These are phyloP conservation scores for Daedaleopsis nitida DNA, from an alignment of 768 basidiomycete species.

Conservation along the genomic window DNA sequence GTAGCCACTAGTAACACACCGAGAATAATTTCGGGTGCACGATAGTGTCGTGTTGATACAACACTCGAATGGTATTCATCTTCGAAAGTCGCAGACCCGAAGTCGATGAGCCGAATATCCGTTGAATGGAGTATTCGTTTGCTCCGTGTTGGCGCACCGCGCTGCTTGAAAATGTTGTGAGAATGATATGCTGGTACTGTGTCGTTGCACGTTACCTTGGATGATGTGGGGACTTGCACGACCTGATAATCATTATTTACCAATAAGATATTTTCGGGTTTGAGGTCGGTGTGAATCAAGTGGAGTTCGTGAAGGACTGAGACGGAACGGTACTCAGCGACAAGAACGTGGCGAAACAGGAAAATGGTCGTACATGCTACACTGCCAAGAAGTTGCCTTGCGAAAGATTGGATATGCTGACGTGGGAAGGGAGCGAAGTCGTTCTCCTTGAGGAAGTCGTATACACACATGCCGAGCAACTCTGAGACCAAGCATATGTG, in stretches of 20 bases:
- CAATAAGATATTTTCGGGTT: constrained; percentile 97
- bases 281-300: constrained; percentile 96
- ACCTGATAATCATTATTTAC: constrained; percentile 80
- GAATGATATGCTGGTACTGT: neutral
- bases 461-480: constrained; percentile 94
- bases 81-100: constrained; percentile 97
- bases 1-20: constrained; percentile 46
- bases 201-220: constrained; percentile 50
- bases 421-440: constrained; percentile 96
- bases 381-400: constrained; percentile 85
- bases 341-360: constrained; percentile 15
- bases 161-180: constrained; percentile 41
- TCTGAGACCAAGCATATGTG: constrained; percentile 98
- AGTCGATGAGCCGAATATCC: constrained; percentile 95
- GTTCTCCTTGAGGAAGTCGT: constrained; percentile 99
- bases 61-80: constrained; percentile 98
- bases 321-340: constrained; percentile 7
- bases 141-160: constrained; percentile 62
- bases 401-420: constrained; percentile 95
- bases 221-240: constrained; percentile 58
- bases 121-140: constrained; percentile 85
- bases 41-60: constrained; percentile 96
- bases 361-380: constrained; percentile 77
- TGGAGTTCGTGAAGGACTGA: constrained; percentile 88
- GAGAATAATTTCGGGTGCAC: constrained; percentile 98